Evolutionary conservation across 2,329 filamentous ascomycete genomes (phyloP).

Genomic region (Neofusicoccum sp.): DNA sequence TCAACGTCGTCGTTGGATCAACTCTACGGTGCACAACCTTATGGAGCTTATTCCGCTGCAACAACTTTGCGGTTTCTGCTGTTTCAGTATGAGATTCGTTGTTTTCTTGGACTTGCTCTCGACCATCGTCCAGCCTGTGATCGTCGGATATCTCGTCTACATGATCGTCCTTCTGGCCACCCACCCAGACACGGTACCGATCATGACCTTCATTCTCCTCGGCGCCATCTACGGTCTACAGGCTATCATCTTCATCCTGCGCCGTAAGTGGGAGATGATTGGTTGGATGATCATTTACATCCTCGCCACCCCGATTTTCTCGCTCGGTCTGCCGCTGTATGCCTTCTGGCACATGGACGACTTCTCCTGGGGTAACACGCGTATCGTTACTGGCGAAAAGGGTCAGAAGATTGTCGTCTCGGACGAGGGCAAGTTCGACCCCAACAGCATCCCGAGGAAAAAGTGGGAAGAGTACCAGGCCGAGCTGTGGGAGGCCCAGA

Average conservation of each 20-base stretch:
- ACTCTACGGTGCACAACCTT: slow-evolving; percentile 97
- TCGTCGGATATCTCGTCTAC: slow-evolving; percentile 84
- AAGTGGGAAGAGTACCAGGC: slow-evolving; percentile 99
- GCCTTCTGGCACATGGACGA: slow-evolving; percentile 99
- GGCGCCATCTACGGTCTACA: slow-evolving; percentile 97
- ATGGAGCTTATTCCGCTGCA: slow-evolving; percentile 91
- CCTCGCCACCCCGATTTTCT: slow-evolving; percentile 85
- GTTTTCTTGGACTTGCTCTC: slow-evolving; percentile 92
- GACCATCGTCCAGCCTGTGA: slow-evolving; percentile 88
- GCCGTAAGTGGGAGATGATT: slow-evolving; percentile 99
- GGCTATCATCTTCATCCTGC: slow-evolving; percentile 92
- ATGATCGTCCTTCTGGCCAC: slow-evolving; percentile 54
- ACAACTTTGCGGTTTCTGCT: slow-evolving; percentile 98
- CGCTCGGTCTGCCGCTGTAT: slow-evolving; percentile 85
- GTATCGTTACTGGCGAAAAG: slow-evolving; percentile 90
- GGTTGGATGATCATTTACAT: slow-evolving; percentile 99
- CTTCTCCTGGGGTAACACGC: slow-evolving; percentile 98
- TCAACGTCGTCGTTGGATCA: slow-evolving; percentile 98
- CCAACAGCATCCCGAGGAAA: slow-evolving; percentile 88
- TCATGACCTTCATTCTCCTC: slow-evolving; percentile 85
- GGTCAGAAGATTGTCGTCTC: slow-evolving; percentile 90
- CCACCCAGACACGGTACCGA: slow-evolving; percentile 67
- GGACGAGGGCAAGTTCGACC: slow-evolving; percentile 98
- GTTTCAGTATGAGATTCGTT: slow-evolving; percentile 98
- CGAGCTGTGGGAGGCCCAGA: slow-evolving; percentile 95